Base-by-base conservation (phyloP, 2,329 filamentous ascomycete genomes). In the Thielaviopsis musarum region DNA sequence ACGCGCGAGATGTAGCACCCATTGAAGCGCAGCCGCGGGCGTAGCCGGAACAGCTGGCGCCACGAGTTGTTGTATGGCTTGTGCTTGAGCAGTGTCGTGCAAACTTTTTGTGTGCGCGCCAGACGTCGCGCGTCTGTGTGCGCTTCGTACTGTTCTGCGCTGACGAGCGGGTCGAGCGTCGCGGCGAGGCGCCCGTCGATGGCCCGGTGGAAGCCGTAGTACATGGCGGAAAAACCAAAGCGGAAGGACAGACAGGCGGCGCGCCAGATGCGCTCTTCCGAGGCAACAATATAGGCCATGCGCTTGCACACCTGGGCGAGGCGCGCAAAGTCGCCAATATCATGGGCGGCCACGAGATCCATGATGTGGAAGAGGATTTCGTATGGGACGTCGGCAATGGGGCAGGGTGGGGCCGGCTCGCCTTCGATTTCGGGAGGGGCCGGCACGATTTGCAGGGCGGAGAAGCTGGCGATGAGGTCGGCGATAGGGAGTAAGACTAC, bases 1-100 rank as follows among this genome's bases (percentile, higher is more conserved):
- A 95, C 90, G 0, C 91, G 97, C 70, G 84, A 88, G 70, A 98
- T 97, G 73, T 98, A 98, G 71, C 89, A 87, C 26, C 93, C 93
- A 66, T 93, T 93, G 76, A 95, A 98, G 61, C 93, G 88, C 62
- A 97, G 79, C 52, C 93, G 84, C 2, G 93, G 91, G 15, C 90
- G 85, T 5, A 76, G 75, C 48, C 86, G 87, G 73, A 95, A 95
- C 74, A 95, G 88, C 58, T 74, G 71, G 66, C 79, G 73, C 80
- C 81, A 85, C 1, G 78, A 78, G 1, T 70, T 71, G 2, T 71
- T 67, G 66, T 82, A 83, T 0, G 71, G 66, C 3, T 68, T 67
- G 1, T 71, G 70, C 22, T 75, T 69, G 34, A 81, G 70, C 48
- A 62, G 49, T 2, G 52, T 30, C 13, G 41, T 51, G 45, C 59